phyloP scores from a whole-genome alignment of 441 rosid species.

The Brassica hybrid region DNA sequence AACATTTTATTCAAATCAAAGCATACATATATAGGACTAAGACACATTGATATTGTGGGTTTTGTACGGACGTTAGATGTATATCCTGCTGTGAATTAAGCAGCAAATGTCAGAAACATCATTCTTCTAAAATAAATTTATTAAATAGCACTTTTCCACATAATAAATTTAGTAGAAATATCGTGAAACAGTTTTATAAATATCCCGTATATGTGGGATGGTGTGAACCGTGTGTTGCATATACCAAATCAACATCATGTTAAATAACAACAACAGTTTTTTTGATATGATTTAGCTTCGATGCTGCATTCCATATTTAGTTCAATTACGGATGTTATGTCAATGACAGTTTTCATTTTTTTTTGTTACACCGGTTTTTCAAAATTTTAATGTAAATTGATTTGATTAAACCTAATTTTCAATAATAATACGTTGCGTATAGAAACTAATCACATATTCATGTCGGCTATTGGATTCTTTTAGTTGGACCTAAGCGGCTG shows the following conservation, averaged over 20 bases:
- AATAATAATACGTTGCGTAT: slow-evolving; percentile 27
- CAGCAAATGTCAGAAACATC: slow-evolving; percentile 12
- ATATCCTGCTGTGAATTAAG: slow-evolving; percentile 27
- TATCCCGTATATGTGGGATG: slow-evolving; percentile 9
- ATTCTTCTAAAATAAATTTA: neutral
- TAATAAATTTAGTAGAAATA: slow-evolving; percentile 7
- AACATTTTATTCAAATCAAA: neutral
- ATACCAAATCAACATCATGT: slow-evolving; percentile 26
- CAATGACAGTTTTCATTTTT: slow-evolving; percentile 4
- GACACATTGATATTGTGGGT: slow-evolving; percentile 15
- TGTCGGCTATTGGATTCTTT: slow-evolving; percentile 28
- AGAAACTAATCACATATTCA: slow-evolving; percentile 29
- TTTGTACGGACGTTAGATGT: slow-evolving; percentile 29
- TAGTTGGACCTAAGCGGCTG: slow-evolving; percentile 11
- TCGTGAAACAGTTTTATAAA: neutral
- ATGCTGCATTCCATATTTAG: slow-evolving; percentile 17
- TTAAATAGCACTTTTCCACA: neutral
- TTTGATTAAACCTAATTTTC: slow-evolving; percentile 13
- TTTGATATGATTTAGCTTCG: slow-evolving; percentile 29
- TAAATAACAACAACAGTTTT: slow-evolving; percentile 18
- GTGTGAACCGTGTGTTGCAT: slow-evolving; percentile 5
- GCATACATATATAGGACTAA: neutral
- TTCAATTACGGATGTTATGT: slow-evolving; percentile 16
- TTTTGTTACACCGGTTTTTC: neutral
- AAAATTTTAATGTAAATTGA: slow-evolving; percentile 12